Conservation (phyloP, 225 moss, liverwort and hornwort species). For the Pleurozium schreberi region DNA sequence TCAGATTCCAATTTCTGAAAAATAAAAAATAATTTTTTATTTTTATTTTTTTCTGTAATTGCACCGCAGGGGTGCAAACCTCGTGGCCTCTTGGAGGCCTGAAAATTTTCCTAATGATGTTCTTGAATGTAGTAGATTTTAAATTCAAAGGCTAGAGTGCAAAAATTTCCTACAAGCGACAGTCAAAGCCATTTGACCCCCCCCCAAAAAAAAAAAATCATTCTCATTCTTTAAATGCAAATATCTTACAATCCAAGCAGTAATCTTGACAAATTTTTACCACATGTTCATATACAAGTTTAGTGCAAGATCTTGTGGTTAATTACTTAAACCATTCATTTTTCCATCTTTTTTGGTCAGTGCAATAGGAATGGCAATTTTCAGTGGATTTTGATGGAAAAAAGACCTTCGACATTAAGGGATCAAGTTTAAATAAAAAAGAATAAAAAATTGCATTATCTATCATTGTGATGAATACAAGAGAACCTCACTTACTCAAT, state of each 20-base stretch:
- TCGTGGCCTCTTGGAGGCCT: no score
- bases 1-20: no score
- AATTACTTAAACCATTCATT: neutral
- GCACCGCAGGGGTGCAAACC: no score
- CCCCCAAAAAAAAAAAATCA: no score
- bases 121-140: neutral
- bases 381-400: neutral
- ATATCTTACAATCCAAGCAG: fast-evolving
- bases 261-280: neutral
- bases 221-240: no score
- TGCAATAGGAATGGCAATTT: neutral
- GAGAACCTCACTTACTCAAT: no score
- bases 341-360: neutral
- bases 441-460: neutral
- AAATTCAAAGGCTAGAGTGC: neutral
- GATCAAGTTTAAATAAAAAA: neutral
- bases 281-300: neutral
- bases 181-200: no score
- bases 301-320: fast-evolving
- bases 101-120: no score
- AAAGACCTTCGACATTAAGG: neutral
- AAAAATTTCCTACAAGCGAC: fast-evolving
- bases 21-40: no score
- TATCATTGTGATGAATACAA: no score
- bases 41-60: no score